Percentiles rank a stretch among this genome's conserved stretches.
These are phyloP conservation scores for Phaeodactylum tricornutum DNA, from an alignment of 108 stramenopile genomes.

Conservation along the genomic window DNA sequence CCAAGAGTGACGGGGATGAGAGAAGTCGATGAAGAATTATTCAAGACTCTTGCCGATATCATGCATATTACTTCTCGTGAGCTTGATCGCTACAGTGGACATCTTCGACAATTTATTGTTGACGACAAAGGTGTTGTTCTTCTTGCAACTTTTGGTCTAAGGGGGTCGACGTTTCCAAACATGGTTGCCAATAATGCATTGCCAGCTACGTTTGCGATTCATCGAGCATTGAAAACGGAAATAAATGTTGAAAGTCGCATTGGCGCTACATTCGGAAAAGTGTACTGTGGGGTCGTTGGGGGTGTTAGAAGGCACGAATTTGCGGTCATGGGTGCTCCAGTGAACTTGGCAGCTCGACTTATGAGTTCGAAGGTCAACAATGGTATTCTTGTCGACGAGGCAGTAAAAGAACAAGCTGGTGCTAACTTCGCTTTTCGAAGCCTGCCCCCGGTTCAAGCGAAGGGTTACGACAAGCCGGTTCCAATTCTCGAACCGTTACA, in stretches of 20 bases:
- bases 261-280: slow-evolving; percentile 51
- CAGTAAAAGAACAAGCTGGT: slow-evolving; percentile 35
- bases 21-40: slow-evolving; percentile 7
- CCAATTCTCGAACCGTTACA: slow-evolving; percentile 43
- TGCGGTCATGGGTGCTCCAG: slow-evolving; percentile 52
- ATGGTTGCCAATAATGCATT: slow-evolving; percentile 46
- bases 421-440: slow-evolving; percentile 29
- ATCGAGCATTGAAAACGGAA: slow-evolving; percentile 28
- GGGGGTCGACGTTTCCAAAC: slow-evolving; percentile 60
- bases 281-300: slow-evolving; percentile 61
- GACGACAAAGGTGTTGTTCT: slow-evolving; percentile 56
- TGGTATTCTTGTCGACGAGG: slow-evolving; percentile 56
- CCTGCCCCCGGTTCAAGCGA: slow-evolving; percentile 45
- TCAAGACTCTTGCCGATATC: slow-evolving; percentile 9
- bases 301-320: slow-evolving; percentile 48
- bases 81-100: slow-evolving; percentile 24
- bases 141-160: slow-evolving; percentile 63
- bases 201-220: slow-evolving; percentile 37
- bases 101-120: slow-evolving; percentile 40
- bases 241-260: slow-evolving; percentile 33
- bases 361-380: slow-evolving; percentile 35
- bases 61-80: slow-evolving; percentile 13
- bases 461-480: slow-evolving; percentile 52
- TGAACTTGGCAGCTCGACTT: slow-evolving; percentile 51
- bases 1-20: slow-evolving; percentile 8